These are phyloP conservation scores for Fraxinus ornus DNA, from an alignment of 305 asterid species.

Conservation along the genomic window DNA sequence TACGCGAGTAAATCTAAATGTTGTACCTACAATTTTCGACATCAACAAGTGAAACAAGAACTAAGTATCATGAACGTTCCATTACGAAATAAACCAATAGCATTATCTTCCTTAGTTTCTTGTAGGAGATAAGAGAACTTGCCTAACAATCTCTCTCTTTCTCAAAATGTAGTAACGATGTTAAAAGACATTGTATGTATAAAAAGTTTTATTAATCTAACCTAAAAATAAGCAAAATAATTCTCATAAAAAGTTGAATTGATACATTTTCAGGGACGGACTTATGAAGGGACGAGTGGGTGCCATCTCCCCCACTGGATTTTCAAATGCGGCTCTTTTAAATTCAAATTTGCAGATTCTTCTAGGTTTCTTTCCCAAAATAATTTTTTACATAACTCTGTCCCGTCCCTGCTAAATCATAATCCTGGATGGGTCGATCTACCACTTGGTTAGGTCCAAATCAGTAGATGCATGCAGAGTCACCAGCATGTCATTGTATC, in stretches of 20 bases:
- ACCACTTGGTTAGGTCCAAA: background rate
- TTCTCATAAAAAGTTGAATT: background rate
- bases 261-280: background rate
- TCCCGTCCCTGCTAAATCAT: too few relatives aligned
- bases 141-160: slow-evolving; percentile 21
- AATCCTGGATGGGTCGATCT: too few relatives aligned
- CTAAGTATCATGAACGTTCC: background rate
- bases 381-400: too few relatives aligned
- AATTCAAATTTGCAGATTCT: too few relatives aligned
- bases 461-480: background rate
- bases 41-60: background rate
- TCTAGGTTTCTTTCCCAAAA: too few relatives aligned
- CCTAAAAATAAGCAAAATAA: background rate
- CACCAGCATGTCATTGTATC: slow-evolving; percentile 1
- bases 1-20: background rate
- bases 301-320: too few relatives aligned
- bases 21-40: background rate
- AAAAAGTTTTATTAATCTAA: slow-evolving; percentile 22
- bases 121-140: slow-evolving; percentile 26
- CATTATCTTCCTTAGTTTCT: slow-evolving; percentile 12
- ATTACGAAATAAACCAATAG: slow-evolving; percentile 15
- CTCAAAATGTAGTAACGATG: slow-evolving; percentile 14
- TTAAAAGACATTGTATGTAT: slow-evolving; percentile 12
- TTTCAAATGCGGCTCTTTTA: too few relatives aligned
- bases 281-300: too few relatives aligned